phyloP scores from a whole-genome alignment of 768 basidiomycete genomes.

The Leccinum uliginosum region DNA sequence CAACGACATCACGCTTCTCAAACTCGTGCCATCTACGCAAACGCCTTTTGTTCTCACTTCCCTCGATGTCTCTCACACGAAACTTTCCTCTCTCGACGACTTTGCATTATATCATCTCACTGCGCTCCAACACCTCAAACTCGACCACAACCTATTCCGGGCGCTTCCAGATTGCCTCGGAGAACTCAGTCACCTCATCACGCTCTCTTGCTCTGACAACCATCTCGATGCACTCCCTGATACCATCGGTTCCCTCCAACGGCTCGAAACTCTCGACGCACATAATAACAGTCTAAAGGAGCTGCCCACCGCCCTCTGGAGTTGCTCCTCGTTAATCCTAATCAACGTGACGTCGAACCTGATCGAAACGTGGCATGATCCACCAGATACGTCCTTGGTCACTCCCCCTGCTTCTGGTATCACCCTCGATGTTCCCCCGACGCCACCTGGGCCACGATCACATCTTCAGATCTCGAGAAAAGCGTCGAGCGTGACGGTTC shows the following conservation, averaged over 20 bases:
- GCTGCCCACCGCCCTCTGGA: conserved; percentile 78
- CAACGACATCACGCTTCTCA: conserved; percentile 85
- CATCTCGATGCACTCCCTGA: conserved; percentile 70
- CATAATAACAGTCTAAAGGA: conserved; percentile 87
- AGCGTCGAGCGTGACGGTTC: conserved; percentile 33
- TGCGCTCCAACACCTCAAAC: conserved; percentile 63
- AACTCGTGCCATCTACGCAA: conserved; percentile 47
- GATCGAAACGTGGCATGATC: conserved; percentile 67
- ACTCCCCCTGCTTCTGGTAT: conserved; percentile 19
- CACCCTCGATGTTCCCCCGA: conserved; percentile 18
- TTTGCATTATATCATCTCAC: conserved; percentile 66
- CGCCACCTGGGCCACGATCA: conserved; percentile 12
- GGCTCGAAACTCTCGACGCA: conserved; percentile 72
- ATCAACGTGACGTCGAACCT: conserved; percentile 91
- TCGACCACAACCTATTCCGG: conserved; percentile 86
- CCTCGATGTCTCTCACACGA: conserved; percentile 84
- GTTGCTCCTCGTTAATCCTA: conserved; percentile 62
- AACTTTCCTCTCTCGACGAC: conserved; percentile 80
- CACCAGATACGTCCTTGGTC: conserved; percentile 38
- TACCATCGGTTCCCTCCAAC: conserved; percentile 71
- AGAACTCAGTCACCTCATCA: conserved; percentile 62
- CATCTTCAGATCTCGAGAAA: conserved; percentile 25
- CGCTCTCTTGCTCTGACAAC: conserved; percentile 89
- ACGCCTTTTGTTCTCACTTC: conserved; percentile 58
- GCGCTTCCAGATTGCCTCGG: conserved; percentile 81